Percentiles rank a stretch among this genome's conserved stretches.
phyloP scores from a whole-genome alignment of 164 flowering plant genomes.

The Hamamelis virginiana region DNA sequence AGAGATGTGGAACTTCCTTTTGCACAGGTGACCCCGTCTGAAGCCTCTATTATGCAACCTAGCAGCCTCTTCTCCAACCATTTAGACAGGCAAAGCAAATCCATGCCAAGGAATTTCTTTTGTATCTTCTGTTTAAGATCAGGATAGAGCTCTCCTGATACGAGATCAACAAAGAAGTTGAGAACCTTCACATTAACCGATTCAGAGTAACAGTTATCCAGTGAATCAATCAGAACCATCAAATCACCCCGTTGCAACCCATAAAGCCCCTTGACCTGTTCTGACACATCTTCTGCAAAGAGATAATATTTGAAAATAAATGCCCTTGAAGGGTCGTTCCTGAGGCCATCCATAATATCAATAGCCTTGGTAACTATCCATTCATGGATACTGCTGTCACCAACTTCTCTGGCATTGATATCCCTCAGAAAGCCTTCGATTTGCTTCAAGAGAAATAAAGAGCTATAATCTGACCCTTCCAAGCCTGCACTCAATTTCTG shows the following conservation, averaged over 20 bases:
- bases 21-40: constrained; percentile 35
- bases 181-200: constrained; percentile 73
- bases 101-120: constrained; percentile 63
- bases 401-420: constrained; percentile 33
- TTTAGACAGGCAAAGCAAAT: constrained; percentile 50
- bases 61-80: constrained; percentile 87
- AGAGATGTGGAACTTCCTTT: constrained; percentile 63
- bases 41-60: constrained; percentile 45
- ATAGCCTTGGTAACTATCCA: constrained; percentile 47
- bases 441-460: constrained; percentile 59
- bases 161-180: constrained; percentile 65
- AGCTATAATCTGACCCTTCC: constrained; percentile 43
- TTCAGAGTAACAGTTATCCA: constrained; percentile 68
- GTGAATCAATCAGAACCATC: constrained; percentile 67
- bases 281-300: constrained; percentile 47
- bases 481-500: constrained; percentile 35
- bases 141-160: constrained; percentile 60
- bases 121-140: constrained; percentile 55
- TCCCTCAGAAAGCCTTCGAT: constrained; percentile 56
- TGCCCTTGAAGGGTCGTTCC: constrained; percentile 56
- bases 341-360: constrained; percentile 53
- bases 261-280: constrained; percentile 43
- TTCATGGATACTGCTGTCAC: constrained; percentile 50
- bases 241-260: constrained; percentile 60
- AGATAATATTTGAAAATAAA: constrained; percentile 54